phyloP scores from a whole-genome alignment of 192 early-diverging fungal species.

The Podila epicladia region DNA sequence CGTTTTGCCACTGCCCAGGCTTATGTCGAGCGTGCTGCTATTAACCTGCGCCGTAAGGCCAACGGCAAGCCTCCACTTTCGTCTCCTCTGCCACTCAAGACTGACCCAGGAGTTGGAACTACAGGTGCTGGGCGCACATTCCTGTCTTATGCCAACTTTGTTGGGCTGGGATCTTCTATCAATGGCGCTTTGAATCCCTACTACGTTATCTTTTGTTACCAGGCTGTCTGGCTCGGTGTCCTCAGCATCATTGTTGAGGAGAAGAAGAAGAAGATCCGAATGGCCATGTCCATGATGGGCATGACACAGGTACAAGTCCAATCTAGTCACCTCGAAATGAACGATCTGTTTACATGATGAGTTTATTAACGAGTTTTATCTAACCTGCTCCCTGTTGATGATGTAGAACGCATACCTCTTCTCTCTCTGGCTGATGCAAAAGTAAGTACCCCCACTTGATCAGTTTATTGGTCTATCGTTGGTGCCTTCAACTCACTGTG shows the following conservation, averaged over 20 bases:
- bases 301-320: conserved; percentile 6
- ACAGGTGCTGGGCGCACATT: conserved; percentile 30
- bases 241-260: conserved; percentile 44
- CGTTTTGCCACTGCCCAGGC: conserved; percentile 53
- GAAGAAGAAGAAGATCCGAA: conserved; percentile 41
- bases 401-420: conserved; percentile 20
- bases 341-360: neutral
- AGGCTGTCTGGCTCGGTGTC: conserved; percentile 48
- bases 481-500: neutral
- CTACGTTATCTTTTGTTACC: conserved; percentile 53
- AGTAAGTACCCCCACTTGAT: conserved; percentile 13
- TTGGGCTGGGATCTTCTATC: conserved; percentile 34
- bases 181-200: conserved; percentile 35
- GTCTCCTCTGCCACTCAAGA: conserved; percentile 46
- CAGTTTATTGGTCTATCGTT: neutral
- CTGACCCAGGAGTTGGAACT: conserved; percentile 6
- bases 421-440: conserved; percentile 47
- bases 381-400: neutral
- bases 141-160: conserved; percentile 49
- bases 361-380: too few species aligned
- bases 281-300: conserved; percentile 53
- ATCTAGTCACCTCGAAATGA: neutral
- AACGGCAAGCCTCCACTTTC: conserved; percentile 31
- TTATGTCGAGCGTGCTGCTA: conserved; percentile 52
- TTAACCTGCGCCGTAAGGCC: conserved; percentile 51